Evolutionary conservation across 768 basidiomycete genomes (phyloP), one percentile per base, ranked within the genome.

Genomic region (Suillus americanus): DNA sequence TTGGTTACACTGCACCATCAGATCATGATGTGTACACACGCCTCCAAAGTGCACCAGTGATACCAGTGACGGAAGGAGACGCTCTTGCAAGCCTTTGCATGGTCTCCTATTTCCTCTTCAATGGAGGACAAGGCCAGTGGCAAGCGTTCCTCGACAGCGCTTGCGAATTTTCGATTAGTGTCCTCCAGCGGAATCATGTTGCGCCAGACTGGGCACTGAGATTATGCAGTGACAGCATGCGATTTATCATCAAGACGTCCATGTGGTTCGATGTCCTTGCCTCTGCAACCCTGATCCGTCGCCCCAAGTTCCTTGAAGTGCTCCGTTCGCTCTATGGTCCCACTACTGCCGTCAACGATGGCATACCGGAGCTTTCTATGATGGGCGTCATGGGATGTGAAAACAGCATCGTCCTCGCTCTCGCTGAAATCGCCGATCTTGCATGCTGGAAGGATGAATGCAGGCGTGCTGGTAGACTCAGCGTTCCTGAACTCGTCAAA

Each of bases 231-330:
- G 82, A 80, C 79, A 86, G 79, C 77, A 82, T 79, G 74, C 84
- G 77, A 41, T 93, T 93, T 75, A 88, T 94, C 71, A 83, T 93
- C 77, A 92, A 92, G 75, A 89, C 92, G 37, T 86, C 90, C 18
- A 87, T 94, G 62, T 94, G 92, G 92, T 94, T 94, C 74, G 92
- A 94, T 73, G 92, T 94, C 43, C 82, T 94, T 59, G 91, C 90
- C 5, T 86, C 89, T 2, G 83, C 89, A 55, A 91, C 91, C 20
- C 86, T 84, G 18, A 79, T 82, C 66, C 69, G 81, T 66, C 68
- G 76, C 2, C 91, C 92, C 13, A 79, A 79, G 54, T 88, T 92
- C 51, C 51, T 53, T 46, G 40, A 69, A 1, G 79, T 82, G 43
- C 88, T 92, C 70, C 81, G 83, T 35, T 74, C 75, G 33, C 78